Evolutionary conservation across 495 filamentous ascomycete genomes (phyloP).

Genomic region (Penicillium nucicola): DNA sequence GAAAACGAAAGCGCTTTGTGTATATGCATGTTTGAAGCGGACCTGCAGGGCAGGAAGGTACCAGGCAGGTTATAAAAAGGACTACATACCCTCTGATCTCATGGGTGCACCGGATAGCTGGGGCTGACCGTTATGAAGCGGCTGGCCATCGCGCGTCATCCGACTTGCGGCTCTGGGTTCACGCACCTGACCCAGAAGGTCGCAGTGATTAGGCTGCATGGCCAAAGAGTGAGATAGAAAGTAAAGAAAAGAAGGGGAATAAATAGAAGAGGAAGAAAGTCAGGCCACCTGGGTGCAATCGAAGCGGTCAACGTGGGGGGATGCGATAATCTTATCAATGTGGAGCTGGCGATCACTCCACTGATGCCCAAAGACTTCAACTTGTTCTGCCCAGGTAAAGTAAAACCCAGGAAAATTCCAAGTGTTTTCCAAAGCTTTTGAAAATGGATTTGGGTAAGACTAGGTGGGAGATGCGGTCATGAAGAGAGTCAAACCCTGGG

Average conservation of each 20-base stretch:
- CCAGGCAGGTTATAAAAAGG: slow-evolving; percentile 16
- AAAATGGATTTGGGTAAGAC: neutral
- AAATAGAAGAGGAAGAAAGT: slow-evolving; percentile 8
- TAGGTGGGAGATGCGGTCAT: too few species aligned
- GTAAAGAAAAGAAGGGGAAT: slow-evolving; percentile 10
- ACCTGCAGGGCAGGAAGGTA: slow-evolving; percentile 8
- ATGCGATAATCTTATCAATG: slow-evolving; percentile 28
- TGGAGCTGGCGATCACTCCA: slow-evolving; percentile 21
- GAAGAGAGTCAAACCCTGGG: neutral
- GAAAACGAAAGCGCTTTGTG: slow-evolving; percentile 19
- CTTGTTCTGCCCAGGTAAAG: neutral
- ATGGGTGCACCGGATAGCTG: slow-evolving; percentile 37
- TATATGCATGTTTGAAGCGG: slow-evolving; percentile 21
- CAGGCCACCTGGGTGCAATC: slow-evolving; percentile 25
- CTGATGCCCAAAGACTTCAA: slow-evolving; percentile 22
- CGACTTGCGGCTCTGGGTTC: slow-evolving; percentile 37
- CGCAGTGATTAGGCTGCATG: slow-evolving; percentile 48
- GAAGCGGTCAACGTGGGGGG: slow-evolving; percentile 31
- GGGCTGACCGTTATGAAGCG: slow-evolving; percentile 30
- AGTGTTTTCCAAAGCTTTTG: neutral
- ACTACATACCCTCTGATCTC: slow-evolving; percentile 47
- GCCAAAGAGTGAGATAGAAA: slow-evolving; percentile 7
- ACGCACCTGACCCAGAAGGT: slow-evolving; percentile 44
- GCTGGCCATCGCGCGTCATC: slow-evolving; percentile 41
- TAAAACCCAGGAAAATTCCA: neutral